Evolutionary conservation across 1,284 basidiomycete species (phyloP), one percentile per base, ranked within the genome.

Genomic region (Moesziomyces antarcticus): DNA sequence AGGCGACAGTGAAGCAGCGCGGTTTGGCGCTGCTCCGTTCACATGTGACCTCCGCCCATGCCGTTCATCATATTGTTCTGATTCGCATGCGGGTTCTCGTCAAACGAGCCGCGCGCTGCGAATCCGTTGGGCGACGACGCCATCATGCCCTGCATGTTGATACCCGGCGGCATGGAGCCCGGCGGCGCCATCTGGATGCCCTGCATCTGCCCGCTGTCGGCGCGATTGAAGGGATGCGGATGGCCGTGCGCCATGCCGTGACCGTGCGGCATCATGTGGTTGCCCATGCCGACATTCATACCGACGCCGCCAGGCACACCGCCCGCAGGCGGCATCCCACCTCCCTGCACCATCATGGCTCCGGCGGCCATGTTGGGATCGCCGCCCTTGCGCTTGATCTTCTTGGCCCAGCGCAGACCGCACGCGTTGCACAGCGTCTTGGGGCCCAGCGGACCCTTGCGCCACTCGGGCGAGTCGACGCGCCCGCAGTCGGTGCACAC

Each of bases 401-500:
- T 81, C 60, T 82, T 82, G 40, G 81, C 79, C 70, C 75, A 82
- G 43, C 81, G 78, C 56, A 82, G 64, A 50, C 81, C 81, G 53
- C 81, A 82, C 20, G 81, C 81, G 52, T 81, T 80, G 61, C 75
- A 80, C 20, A 77, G 60, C 54, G 74, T 81, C 65, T 79, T 77
- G 53, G 79, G 81, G 5, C 81, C 81, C 45, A 78, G 49, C 5
- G 81, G 81, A 13, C 81, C 81, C 61, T 81, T 81, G 33, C 81
- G 73, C 81, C 81, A 82, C 62, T 82, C 81, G 25, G 81, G 81
- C 40, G 81, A 82, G 41, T 81, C 78, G 44, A 80, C 76, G 20
- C 77, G 70, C 1, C 81, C 81, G 45, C 81, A 82, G 58, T 81
- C 79, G 4, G 77, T 79, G 58, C 81, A 82, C 47, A 82, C 80